Evolutionary conservation across 208 protist genomes (phyloP).

Genomic region (Acanthamoeba culbertsoni): DNA sequence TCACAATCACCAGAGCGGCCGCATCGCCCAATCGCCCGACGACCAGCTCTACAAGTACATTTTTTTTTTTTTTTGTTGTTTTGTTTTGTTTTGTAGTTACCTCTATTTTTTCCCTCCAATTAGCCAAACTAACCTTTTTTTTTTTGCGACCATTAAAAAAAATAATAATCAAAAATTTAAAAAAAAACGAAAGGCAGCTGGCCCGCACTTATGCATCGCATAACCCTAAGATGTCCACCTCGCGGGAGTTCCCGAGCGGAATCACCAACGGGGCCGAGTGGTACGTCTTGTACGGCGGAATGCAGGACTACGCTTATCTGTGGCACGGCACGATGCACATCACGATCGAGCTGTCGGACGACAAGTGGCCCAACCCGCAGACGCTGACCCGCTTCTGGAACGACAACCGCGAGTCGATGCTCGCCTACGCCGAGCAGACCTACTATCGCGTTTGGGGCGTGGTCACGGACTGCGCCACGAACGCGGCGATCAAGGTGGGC

Average conservation of each 20-base stretch:
- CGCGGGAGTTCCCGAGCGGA: conserved; percentile 60
- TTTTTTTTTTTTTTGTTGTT: too few relatives aligned
- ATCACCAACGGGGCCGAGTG: conserved; percentile 78
- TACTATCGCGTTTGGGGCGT: not conserved
- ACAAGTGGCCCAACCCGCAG: conserved; percentile 20
- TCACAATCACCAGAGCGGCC: too few relatives aligned
- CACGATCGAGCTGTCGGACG: conserved; percentile 67
- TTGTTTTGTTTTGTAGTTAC: too few relatives aligned
- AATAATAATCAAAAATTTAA: too few relatives aligned
- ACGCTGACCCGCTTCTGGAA: not conserved
- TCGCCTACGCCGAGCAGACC: conserved; percentile 31
- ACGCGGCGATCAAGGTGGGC: not conserved
- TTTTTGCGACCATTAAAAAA: too few relatives aligned
- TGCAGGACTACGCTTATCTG: conserved; percentile 78
- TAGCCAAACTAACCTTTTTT: too few relatives aligned
- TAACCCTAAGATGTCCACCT: conserved; percentile 63
- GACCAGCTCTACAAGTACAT: conserved; percentile 62
- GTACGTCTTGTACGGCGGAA: conserved; percentile 72
- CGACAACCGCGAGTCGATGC: conserved; percentile 3
- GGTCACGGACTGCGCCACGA: not conserved
- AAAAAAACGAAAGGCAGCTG: too few relatives aligned
- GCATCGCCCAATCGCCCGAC: conserved; percentile 37
- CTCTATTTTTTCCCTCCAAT: too few relatives aligned
- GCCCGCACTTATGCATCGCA: conserved; percentile 60
- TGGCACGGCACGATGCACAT: conserved; percentile 70